A percentile compares a stretch with the other conserved stretches of the same genome.
Conservation (phyloP, 225 moss, liverwort and hornwort species). For the Sphagnum contortum region DNA sequence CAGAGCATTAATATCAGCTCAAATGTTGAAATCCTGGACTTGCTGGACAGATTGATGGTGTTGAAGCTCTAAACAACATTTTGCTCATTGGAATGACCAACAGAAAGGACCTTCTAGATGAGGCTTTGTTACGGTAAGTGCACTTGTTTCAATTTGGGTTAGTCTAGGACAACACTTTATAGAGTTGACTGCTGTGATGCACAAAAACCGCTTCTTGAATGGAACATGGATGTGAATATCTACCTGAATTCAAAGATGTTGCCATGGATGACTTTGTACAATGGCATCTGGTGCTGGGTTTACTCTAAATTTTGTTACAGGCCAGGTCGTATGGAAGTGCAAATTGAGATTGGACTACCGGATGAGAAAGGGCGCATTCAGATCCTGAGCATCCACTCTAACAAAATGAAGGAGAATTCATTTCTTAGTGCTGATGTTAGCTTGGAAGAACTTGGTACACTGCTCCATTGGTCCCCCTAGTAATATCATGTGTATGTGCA, state of each 20-base stretch:
- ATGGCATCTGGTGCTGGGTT: too few species aligned
- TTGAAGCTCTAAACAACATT: conserved; percentile 92
- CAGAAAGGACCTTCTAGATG: conserved; percentile 95
- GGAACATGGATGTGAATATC: too few species aligned
- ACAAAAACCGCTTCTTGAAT: too few species aligned
- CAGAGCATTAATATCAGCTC: too few species aligned
- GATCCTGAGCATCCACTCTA: conserved; percentile 86
- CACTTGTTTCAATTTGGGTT: not conserved
- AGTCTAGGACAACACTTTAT: too few species aligned
- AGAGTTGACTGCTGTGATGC: too few species aligned
- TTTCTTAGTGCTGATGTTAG: conserved; percentile 62
- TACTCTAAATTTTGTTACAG: conserved; percentile 19
- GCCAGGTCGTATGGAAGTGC: conserved; percentile 97
- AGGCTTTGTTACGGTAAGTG: conserved; percentile 74
- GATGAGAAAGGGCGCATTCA: conserved; percentile 86
- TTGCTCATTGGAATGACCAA: conserved; percentile 98
- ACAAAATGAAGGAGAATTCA: conserved; percentile 82
- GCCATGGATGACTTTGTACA: too few species aligned
- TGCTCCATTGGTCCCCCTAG: not conserved
- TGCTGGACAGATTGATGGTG: conserved; percentile 83
- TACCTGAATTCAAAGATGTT: too few species aligned
- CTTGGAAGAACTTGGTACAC: conserved; percentile 63
- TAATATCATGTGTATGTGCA: not conserved
- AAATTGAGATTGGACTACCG: conserved; percentile 95
- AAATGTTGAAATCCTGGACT: not conserved